These are phyloP conservation scores for Ceratobasidium sp. DNA, from an alignment of 1,284 basidiomycete species.

Conservation along the genomic window DNA sequence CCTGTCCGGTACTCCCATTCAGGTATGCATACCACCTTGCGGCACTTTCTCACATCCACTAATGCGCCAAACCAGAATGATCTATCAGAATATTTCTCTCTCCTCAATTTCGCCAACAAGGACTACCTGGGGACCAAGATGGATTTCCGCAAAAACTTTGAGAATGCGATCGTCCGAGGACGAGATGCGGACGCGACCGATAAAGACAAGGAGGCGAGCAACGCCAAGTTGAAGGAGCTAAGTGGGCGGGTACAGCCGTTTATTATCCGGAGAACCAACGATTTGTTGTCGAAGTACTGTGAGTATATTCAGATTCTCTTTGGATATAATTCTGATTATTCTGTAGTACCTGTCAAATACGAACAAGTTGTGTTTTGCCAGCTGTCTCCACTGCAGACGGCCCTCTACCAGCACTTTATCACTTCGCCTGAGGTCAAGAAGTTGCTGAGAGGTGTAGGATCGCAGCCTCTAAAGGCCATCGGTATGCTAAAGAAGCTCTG, in stretches of 20 bases:
- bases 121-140: constrained; percentile 91
- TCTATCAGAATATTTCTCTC: constrained; percentile 95
- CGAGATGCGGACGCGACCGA: constrained; percentile 92
- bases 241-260: constrained; percentile 93
- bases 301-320: constrained; percentile 54
- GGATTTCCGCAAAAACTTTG: constrained; percentile 97
- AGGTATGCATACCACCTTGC: constrained; percentile 59
- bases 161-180: constrained; percentile 92
- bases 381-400: constrained; percentile 87
- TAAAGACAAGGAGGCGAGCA: constrained; percentile 81
- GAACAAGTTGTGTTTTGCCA: constrained; percentile 99
- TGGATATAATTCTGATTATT: neutral
- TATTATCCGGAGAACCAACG: constrained; percentile 97
- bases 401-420: constrained; percentile 93
- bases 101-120: constrained; percentile 97
- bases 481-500: constrained; percentile 97
- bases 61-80: constrained; percentile 75
- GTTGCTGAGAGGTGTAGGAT: constrained; percentile 87
- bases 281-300: constrained; percentile 97
- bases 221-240: constrained; percentile 93
- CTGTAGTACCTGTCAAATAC: constrained; percentile 95
- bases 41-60: neutral
- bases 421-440: constrained; percentile 94
- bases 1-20: constrained; percentile 95
- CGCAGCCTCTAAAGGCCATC: constrained; percentile 97